These are phyloP conservation scores for Ceratocystis alfenasii DNA, from an alignment of 2,329 filamentous ascomycete species.

Conservation along the genomic window DNA sequence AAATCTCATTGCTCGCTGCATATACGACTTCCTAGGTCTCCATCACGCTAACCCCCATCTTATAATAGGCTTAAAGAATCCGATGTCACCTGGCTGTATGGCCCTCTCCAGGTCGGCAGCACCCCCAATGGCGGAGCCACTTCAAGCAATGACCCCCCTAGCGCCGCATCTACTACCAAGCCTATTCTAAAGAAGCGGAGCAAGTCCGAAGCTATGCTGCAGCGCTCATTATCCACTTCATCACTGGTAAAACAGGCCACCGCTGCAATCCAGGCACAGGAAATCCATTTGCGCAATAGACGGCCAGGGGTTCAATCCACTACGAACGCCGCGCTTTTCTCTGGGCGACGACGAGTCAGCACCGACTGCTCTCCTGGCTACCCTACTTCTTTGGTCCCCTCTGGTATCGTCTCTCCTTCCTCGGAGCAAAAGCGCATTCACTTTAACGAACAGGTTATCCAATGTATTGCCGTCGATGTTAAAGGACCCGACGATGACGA, in stretches of 20 bases:
- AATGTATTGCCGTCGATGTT: slow-evolving; percentile 85
- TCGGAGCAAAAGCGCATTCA: slow-evolving; percentile 75
- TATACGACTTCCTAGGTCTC: not conserved
- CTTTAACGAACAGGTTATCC: slow-evolving; percentile 90
- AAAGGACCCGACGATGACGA: slow-evolving; percentile 62
- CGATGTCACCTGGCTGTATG: slow-evolving; percentile 96
- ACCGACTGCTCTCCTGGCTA: slow-evolving; percentile 25
- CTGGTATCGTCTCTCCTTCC: slow-evolving; percentile 52
- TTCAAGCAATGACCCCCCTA: slow-evolving; percentile 33
- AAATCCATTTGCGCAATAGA: slow-evolving; percentile 43
- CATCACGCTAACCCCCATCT: slow-evolving; percentile 1
- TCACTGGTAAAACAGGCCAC: slow-evolving; percentile 83
- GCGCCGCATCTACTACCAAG: slow-evolving; percentile 67
- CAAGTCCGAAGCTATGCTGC: slow-evolving; percentile 90
- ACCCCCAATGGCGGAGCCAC: slow-evolving; percentile 41
- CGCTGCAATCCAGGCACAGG: slow-evolving; percentile 72
- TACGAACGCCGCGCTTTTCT: slow-evolving; percentile 53
- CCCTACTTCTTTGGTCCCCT: slow-evolving; percentile 52
- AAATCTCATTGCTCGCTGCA: not conserved
- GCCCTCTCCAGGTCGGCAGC: slow-evolving; percentile 67
- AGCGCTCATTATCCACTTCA: slow-evolving; percentile 74
- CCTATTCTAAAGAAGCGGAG: slow-evolving; percentile 93
- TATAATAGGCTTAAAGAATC: slow-evolving; percentile 79
- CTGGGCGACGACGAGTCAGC: slow-evolving; percentile 29
- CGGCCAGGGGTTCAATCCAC: slow-evolving; percentile 39